phyloP scores from a whole-genome alignment of 2,329 filamentous ascomycete genomes.

The Cryphonectria carpinicola region DNA sequence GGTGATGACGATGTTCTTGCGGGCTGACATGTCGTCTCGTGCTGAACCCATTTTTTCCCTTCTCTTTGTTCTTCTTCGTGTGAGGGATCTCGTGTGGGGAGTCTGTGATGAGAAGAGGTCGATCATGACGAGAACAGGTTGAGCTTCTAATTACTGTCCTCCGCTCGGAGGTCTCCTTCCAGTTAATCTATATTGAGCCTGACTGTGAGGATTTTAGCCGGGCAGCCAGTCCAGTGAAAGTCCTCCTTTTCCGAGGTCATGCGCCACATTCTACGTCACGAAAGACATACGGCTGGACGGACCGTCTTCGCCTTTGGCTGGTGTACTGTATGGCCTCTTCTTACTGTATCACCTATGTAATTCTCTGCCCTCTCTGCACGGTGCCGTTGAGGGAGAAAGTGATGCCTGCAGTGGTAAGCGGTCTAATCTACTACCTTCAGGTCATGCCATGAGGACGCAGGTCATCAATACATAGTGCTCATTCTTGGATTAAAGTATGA shows the following conservation, averaged over 20 bases:
- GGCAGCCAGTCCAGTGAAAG: not conserved
- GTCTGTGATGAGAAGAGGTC: not conserved
- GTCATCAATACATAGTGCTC: not conserved
- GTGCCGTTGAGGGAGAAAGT: no score
- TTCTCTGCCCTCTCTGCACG: no score
- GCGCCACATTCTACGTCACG: not conserved
- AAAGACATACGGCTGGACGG: slow-evolving; percentile 12
- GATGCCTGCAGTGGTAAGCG: not conserved
- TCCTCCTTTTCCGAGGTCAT: not conserved
- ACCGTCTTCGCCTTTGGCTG: slow-evolving; percentile 7
- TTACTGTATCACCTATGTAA: not conserved
- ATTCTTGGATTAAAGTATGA: slow-evolving; percentile 17
- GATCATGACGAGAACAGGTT: not conserved
- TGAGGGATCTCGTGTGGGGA: not conserved
- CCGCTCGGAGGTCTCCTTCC: not conserved
- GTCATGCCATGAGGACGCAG: not conserved
- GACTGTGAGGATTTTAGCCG: slow-evolving; percentile 13
- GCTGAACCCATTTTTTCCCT: not conserved
- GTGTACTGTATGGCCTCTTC: not conserved
- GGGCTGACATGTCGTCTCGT: slow-evolving; percentile 19
- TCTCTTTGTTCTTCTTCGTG: no score
- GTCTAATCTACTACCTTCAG: not conserved
- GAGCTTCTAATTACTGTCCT: not conserved
- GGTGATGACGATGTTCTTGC: slow-evolving; percentile 29
- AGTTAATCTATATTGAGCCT: not conserved